phyloP scores from a whole-genome alignment of 805 yeast genomes.

The Myxozyma geophila region DNA sequence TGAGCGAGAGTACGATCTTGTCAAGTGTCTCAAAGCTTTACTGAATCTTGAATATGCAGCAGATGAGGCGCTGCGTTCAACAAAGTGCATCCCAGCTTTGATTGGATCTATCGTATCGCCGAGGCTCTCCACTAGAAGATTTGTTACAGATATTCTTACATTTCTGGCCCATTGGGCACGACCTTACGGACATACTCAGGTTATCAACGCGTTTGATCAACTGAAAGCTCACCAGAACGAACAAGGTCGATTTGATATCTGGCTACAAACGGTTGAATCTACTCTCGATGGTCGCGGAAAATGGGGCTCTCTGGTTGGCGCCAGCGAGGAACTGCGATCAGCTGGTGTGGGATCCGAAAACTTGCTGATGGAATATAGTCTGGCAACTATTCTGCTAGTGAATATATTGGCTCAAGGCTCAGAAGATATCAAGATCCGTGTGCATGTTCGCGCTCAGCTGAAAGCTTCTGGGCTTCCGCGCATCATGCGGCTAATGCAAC shows the following conservation, averaged over 20 bases:
- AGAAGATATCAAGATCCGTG: slow-evolving; percentile 48
- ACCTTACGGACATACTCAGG: slow-evolving; percentile 60
- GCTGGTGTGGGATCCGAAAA: slow-evolving; percentile 59
- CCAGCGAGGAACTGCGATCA: slow-evolving; percentile 75
- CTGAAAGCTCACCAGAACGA: slow-evolving; percentile 49
- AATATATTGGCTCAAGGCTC: slow-evolving; percentile 57
- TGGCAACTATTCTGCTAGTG: slow-evolving; percentile 70
- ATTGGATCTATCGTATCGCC: slow-evolving; percentile 77
- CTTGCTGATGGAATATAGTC: slow-evolving; percentile 69
- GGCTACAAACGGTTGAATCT: slow-evolving; percentile 69
- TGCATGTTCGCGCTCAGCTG: slow-evolving; percentile 63
- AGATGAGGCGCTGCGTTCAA: slow-evolving; percentile 53
- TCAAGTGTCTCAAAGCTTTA: slow-evolving; percentile 76
- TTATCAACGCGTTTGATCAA: slow-evolving; percentile 57
- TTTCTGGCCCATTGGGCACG: slow-evolving; percentile 55
- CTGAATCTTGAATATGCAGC: slow-evolving; percentile 66
- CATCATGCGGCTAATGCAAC: slow-evolving; percentile 57
- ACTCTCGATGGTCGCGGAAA: slow-evolving; percentile 85
- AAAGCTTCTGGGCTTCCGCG: slow-evolving; percentile 60
- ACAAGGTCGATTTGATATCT: slow-evolving; percentile 64
- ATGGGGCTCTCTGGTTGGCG: slow-evolving; percentile 90
- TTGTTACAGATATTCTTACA: slow-evolving; percentile 77
- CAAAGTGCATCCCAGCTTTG: slow-evolving; percentile 61
- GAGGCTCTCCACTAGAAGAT: slow-evolving; percentile 71
- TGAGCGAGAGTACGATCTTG: slow-evolving; percentile 75